Evolutionary conservation across 805 yeast genomes (phyloP), one percentile per base, ranked within the genome.

Genomic region (Lipomyces yamadae): DNA sequence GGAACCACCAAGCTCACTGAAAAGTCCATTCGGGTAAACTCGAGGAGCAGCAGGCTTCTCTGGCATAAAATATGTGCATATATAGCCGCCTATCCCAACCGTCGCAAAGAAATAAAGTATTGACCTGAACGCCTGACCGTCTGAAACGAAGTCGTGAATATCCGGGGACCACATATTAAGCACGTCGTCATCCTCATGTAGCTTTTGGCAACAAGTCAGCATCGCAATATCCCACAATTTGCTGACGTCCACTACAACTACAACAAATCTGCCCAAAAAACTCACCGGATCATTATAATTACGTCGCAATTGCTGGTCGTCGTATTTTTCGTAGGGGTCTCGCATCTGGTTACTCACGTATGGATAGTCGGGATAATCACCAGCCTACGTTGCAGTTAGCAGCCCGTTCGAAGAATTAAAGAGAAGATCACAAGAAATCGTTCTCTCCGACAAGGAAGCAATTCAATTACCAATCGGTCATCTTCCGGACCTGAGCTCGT

Each of bases 151-250:
- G 72, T 87, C 86, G 76, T 82, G 86, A 74, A 87, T 84, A 74
- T 91, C 96, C 11, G 96, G 95, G 7, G 96, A 85, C 96, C 96
- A 91, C 82, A 90, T 83, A 77, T 91, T 93, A 74, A 87, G 82
- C 77, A 85, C 80, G 75, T 91, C 97, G 72, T 88, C 89, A 73
- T 87, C 85, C 63, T 87, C 85, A 76, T 87, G 87, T 70, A 90
- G 77, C 35, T 72, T 42, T 42, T 15, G 8, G 48, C 4, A 42
- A 24, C 18, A 42, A 35, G 48, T 42, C 8, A 42, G 48, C 48
- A 15, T 24, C 24, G 24, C 15, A 6, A 5, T 42, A 7, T 18
- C 18, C 4, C 15, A 42, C 8, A 15, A 42, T 42, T 24, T 15
- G 48, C 18, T 5, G 48, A 15, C 15, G 8, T 7, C 3, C 1